A percentile compares a stretch with the other conserved stretches of the same genome.
These are phyloP conservation scores for Dendrothele bispora DNA, from an alignment of 768 basidiomycete species.

Conservation along the genomic window DNA sequence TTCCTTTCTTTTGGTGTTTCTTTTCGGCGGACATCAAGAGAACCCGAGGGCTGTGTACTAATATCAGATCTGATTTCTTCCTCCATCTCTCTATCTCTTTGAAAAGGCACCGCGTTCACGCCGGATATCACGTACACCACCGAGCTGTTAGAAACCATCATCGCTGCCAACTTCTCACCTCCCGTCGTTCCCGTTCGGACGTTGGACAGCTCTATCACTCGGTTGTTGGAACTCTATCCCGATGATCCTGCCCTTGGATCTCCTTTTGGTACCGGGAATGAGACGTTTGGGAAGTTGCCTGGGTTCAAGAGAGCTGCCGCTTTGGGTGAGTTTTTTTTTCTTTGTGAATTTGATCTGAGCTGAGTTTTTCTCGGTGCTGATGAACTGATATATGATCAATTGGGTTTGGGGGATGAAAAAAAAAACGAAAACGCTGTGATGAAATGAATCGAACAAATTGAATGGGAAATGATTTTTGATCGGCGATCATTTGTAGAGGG, in stretches of 20 bases:
- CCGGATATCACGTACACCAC: slow-evolving; percentile 21
- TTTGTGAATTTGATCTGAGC: too few relatives aligned
- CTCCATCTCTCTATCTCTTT: too few relatives aligned
- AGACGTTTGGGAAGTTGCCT: slow-evolving; percentile 25
- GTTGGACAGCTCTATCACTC: slow-evolving; percentile 16
- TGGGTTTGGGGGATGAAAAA: too few relatives aligned
- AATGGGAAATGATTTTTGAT: background rate
- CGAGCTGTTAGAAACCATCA: slow-evolving; percentile 13
- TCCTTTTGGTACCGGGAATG: slow-evolving; percentile 30
- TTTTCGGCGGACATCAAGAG: too few relatives aligned
- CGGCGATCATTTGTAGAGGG: too few relatives aligned
- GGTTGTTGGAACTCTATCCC: slow-evolving; percentile 26
- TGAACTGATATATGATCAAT: too few relatives aligned
- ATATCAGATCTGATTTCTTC: background rate
- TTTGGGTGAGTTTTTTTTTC: slow-evolving; percentile 8
- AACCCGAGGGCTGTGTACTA: too few relatives aligned
- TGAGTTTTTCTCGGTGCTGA: too few relatives aligned
- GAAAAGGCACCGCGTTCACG: slow-evolving; percentile 35
- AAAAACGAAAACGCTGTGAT: too few relatives aligned
- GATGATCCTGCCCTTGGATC: slow-evolving; percentile 27
- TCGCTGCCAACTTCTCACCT: slow-evolving; percentile 25
- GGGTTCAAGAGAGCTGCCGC: slow-evolving; percentile 26
- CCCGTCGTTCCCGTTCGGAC: slow-evolving; percentile 19
- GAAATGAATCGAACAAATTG: background rate
- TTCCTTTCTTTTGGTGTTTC: background rate